Evolutionary conservation across 2,329 filamentous ascomycete genomes (phyloP).

Genomic region (Penicillium sp.): DNA sequence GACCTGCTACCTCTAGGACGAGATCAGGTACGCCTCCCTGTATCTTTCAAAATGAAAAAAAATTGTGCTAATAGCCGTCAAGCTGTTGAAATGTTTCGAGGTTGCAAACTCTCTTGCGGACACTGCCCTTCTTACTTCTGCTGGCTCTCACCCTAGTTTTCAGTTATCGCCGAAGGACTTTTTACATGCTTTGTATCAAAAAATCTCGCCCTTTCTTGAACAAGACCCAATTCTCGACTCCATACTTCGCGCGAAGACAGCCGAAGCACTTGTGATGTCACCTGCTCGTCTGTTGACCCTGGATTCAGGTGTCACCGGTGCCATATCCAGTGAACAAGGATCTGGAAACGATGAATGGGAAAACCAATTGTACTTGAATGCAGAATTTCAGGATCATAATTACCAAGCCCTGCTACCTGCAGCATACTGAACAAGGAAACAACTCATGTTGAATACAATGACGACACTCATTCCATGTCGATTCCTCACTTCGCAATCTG

Average conservation of each 20-base stretch:
- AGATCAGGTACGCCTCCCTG: conserved; percentile 30
- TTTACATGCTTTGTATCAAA: conserved; percentile 36
- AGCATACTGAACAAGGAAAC: background rate
- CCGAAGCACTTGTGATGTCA: conserved; percentile 30
- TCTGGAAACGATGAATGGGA: background rate
- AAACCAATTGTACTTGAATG: background rate
- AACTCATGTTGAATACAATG: background rate
- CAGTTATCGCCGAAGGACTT: conserved; percentile 33
- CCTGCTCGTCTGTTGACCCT: conserved; percentile 25
- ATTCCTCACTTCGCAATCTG: conserved; percentile 36
- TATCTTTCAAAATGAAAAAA: background rate
- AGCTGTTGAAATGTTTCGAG: conserved; percentile 39
- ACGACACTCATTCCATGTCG: background rate
- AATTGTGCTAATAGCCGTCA: background rate
- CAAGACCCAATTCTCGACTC: conserved; percentile 31
- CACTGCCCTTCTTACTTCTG: conserved; percentile 26
- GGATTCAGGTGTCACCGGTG: background rate
- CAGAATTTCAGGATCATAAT: background rate
- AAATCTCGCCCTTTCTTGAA: conserved; percentile 32
- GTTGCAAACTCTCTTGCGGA: conserved; percentile 37
- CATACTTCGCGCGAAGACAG: conserved; percentile 34
- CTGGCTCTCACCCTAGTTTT: conserved; percentile 6
- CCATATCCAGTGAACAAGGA: background rate
- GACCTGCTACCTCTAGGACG: conserved; percentile 36
- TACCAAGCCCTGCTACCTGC: background rate